These are phyloP conservation scores for Mediolabrus comicus DNA, from an alignment of 108 stramenopile genomes.

Conservation along the genomic window DNA sequence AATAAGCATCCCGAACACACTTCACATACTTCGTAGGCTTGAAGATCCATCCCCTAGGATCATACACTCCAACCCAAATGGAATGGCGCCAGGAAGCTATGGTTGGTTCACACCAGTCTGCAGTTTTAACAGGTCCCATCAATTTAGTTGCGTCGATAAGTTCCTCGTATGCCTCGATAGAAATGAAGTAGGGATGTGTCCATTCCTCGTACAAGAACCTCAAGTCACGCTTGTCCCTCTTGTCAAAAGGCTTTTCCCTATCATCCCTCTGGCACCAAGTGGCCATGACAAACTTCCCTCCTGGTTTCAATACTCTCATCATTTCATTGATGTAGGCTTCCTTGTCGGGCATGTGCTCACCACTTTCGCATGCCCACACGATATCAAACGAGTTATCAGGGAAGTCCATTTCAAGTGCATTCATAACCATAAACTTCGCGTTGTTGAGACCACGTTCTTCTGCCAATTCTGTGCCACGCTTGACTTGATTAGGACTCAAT, in stretches of 20 bases:
- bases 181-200: conserved; percentile 97
- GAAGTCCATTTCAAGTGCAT: conserved; percentile 94
- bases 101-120: conserved; percentile 89
- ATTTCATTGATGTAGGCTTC: conserved; percentile 93
- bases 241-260: conserved; percentile 71
- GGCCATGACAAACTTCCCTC: conserved; percentile 94
- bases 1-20: conserved; percentile 89
- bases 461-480: conserved; percentile 91
- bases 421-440: conserved; percentile 91
- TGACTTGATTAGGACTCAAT: conserved; percentile 88
- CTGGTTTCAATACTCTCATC: conserved; percentile 96
- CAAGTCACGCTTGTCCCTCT: conserved; percentile 87
- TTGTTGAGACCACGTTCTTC: conserved; percentile 77
- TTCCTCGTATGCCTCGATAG: conserved; percentile 87
- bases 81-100: conserved; percentile 94
- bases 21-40: conserved; percentile 86
- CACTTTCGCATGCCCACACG: conserved; percentile 97
- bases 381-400: conserved; percentile 93
- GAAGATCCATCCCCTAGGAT: conserved; percentile 92
- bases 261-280: conserved; percentile 98
- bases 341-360: conserved; percentile 99
- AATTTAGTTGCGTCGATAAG: conserved; percentile 86
- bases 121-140: conserved; percentile 83
- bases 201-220: conserved; percentile 96
- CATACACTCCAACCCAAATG: conserved; percentile 90